Evolutionary conservation across 192 early-diverging fungal species (phyloP).

Genomic region (Gamsiella multidivaricata): DNA sequence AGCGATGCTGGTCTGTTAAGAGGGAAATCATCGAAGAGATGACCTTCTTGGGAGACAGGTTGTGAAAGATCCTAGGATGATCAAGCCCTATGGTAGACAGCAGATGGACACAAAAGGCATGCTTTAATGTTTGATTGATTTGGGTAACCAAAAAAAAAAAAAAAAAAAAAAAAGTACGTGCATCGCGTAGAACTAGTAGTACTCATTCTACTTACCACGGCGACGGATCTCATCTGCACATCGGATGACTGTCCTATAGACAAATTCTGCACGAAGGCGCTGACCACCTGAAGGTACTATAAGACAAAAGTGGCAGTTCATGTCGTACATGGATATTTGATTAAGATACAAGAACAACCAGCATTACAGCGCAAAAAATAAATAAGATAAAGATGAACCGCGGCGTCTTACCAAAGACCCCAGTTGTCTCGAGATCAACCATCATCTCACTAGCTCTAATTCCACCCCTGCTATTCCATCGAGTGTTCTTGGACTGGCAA

Average conservation of each 20-base stretch:
- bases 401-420: conserved; percentile 49
- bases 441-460: conserved; percentile 46
- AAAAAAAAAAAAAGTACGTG: not conserved
- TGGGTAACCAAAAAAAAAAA: too few relatives aligned
- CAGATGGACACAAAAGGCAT: not conserved
- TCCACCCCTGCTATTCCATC: conserved; percentile 27
- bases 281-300: conserved; percentile 34
- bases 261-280: conserved; percentile 50
- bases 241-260: conserved; percentile 34
- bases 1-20: conserved; percentile 35
- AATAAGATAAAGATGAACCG: not conserved
- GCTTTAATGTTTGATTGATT: too few relatives aligned
- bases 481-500: conserved; percentile 6
- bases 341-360: too few relatives aligned
- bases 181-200: not conserved
- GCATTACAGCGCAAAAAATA: not conserved
- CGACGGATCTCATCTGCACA: conserved; percentile 48
- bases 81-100: conserved; percentile 6
- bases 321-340: too few relatives aligned
- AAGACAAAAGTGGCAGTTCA: not conserved
- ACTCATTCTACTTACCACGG: conserved; percentile 24
- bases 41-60: conserved; percentile 47
- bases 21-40: conserved; percentile 47
- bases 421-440: conserved; percentile 45
- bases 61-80: conserved; percentile 32